These are phyloP conservation scores for Favolaschia claudopus DNA, from an alignment of 768 basidiomycete species.

Conservation along the genomic window DNA sequence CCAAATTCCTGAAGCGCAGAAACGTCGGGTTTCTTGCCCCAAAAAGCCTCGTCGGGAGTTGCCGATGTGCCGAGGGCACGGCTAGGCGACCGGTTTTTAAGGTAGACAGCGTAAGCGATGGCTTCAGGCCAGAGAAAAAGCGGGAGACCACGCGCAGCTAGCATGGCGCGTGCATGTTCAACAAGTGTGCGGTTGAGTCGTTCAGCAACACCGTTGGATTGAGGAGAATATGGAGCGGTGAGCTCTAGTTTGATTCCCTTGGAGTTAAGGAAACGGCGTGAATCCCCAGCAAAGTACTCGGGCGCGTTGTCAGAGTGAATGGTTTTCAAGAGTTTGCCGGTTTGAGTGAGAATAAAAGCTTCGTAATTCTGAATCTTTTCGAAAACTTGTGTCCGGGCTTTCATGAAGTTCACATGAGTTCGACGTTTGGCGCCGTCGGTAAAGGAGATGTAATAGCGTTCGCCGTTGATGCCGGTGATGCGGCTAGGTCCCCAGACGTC, in stretches of 20 bases:
- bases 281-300: neutral
- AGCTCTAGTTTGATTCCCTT: neutral
- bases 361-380: neutral
- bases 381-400: too few species aligned
- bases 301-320: neutral
- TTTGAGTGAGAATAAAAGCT: neutral
- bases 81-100: constrained; percentile 25
- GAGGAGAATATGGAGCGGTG: neutral
- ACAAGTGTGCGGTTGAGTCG: constrained; percentile 31
- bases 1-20: neutral
- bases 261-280: neutral
- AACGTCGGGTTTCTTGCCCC: neutral
- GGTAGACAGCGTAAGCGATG: constrained; percentile 27
- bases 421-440: too few species aligned
- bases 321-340: constrained; percentile 29
- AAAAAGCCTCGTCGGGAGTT: neutral
- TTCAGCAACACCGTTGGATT: constrained; percentile 25
- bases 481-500: too few species aligned
- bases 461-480: too few species aligned
- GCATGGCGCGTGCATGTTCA: constrained; percentile 27
- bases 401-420: too few species aligned
- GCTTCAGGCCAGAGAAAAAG: constrained; percentile 35
- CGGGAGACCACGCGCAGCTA: constrained; percentile 27
- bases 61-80: neutral
- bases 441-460: too few species aligned